phyloP scores from a whole-genome alignment of 1,284 basidiomycete genomes.

The Sanghuangporus weigelae region DNA sequence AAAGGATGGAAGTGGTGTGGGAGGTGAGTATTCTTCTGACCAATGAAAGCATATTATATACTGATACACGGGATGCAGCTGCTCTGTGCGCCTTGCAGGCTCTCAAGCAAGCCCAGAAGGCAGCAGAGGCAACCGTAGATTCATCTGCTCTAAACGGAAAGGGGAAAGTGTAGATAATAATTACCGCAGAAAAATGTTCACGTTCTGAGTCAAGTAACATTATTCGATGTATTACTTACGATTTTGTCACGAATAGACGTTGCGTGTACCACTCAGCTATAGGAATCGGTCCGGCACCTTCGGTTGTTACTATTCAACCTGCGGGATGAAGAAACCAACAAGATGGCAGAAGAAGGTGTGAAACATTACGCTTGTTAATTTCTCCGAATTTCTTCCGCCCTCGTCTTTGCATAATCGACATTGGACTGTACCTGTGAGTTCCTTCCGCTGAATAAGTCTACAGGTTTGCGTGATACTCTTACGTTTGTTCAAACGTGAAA shows the following conservation, averaged over 20 bases:
- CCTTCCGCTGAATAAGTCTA: background rate
- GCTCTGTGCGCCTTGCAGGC: slow-evolving; percentile 73
- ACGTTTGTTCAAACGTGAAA: background rate
- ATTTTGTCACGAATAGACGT: slow-evolving; percentile 8
- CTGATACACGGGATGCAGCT: slow-evolving; percentile 36
- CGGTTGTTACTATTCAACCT: background rate
- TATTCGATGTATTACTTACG: slow-evolving; percentile 13
- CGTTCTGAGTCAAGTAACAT: slow-evolving; percentile 5
- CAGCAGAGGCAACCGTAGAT: background rate
- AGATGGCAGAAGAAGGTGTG: background rate
- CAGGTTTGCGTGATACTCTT: background rate
- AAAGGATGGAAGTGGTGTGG: slow-evolving; percentile 96
- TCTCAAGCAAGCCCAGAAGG: slow-evolving; percentile 38
- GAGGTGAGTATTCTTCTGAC: slow-evolving; percentile 55
- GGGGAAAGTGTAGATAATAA: background rate
- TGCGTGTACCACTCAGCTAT: background rate
- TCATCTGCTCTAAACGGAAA: background rate
- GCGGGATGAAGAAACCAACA: background rate
- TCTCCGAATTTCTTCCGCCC: background rate
- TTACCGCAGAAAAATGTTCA: background rate
- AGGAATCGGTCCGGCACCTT: background rate
- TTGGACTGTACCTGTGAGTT: background rate
- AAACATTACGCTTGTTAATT: background rate
- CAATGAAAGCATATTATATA: slow-evolving; percentile 5
- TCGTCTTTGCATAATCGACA: background rate